These are phyloP conservation scores for Maudiozyma barnettii DNA, from an alignment of 805 yeast species.

Conservation along the genomic window DNA sequence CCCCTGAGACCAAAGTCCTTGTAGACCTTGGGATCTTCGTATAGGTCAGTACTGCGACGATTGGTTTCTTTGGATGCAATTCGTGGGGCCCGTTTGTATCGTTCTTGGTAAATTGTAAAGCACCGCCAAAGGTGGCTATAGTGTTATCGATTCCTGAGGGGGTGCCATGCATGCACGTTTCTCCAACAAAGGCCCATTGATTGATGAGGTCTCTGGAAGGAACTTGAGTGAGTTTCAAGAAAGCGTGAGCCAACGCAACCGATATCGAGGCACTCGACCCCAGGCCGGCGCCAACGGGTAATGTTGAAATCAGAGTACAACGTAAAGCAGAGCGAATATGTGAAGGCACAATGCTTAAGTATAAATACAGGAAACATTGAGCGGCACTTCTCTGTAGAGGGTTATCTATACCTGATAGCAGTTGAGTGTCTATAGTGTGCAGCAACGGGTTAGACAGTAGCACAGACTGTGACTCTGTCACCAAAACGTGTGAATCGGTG, in stretches of 20 bases:
- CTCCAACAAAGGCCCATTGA: constrained; percentile 86
- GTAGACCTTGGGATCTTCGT: constrained; percentile 85
- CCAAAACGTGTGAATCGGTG: background rate
- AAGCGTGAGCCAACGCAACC: constrained; percentile 72
- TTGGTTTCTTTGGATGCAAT: constrained; percentile 48
- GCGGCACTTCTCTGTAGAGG: constrained; percentile 70
- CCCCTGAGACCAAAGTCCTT: constrained; percentile 71
- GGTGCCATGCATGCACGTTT: constrained; percentile 89
- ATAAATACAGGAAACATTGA: constrained; percentile 75
- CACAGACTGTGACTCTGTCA: background rate
- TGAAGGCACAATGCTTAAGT: constrained; percentile 57
- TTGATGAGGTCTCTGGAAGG: constrained; percentile 48
- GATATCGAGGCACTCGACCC: constrained; percentile 91
- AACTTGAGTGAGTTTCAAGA: constrained; percentile 32
- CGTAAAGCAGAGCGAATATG: constrained; percentile 41
- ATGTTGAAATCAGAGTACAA: constrained; percentile 66
- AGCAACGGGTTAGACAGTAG: background rate
- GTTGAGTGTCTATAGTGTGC: background rate
- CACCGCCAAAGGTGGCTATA: constrained; percentile 93
- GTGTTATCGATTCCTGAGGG: constrained; percentile 97
- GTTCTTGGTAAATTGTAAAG: constrained; percentile 72
- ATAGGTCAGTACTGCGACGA: constrained; percentile 69
- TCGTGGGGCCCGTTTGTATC: constrained; percentile 15
- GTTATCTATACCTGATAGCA: constrained; percentile 21
- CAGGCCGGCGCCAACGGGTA: constrained; percentile 94